phyloP scores from a whole-genome alignment of 768 basidiomycete genomes.

The Filobasidium floriforme region DNA sequence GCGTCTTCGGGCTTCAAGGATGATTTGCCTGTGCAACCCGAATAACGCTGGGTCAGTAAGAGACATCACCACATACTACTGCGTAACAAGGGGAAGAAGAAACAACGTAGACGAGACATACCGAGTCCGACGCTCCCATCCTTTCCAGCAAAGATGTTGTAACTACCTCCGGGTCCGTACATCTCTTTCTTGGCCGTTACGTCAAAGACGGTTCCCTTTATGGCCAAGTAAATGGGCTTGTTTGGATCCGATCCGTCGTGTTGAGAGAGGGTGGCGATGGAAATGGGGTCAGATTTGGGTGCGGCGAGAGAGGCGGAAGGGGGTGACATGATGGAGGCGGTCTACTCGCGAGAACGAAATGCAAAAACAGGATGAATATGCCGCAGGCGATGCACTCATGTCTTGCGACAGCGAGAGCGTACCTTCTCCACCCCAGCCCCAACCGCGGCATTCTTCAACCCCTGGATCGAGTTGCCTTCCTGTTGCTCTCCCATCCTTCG shows the following conservation, averaged over 20 bases:
- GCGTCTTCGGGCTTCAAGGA: constrained; percentile 80
- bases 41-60: neutral
- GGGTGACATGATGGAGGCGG: constrained; percentile 40
- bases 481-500: neutral
- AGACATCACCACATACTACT: no score
- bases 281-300: constrained; percentile 60
- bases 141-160: constrained; percentile 76
- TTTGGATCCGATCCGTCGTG: constrained; percentile 62
- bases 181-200: constrained; percentile 76
- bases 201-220: constrained; percentile 91
- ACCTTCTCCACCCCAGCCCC: constrained; percentile 19
- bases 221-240: constrained; percentile 80
- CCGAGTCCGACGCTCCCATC: constrained; percentile 81
- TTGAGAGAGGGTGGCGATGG: constrained; percentile 58
- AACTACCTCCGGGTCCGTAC: constrained; percentile 66
- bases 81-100: neutral
- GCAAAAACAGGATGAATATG: no score
- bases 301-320: constrained; percentile 34
- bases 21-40: constrained; percentile 54
- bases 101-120: constrained; percentile 14
- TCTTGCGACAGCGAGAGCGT: no score
- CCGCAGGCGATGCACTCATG: no score
- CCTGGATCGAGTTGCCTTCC: constrained; percentile 10
- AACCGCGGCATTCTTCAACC: constrained; percentile 14
- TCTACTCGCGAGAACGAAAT: no score